Base-by-base conservation (phyloP, 192 early-diverging fungal genomes). In the Diversispora eburnea region DNA sequence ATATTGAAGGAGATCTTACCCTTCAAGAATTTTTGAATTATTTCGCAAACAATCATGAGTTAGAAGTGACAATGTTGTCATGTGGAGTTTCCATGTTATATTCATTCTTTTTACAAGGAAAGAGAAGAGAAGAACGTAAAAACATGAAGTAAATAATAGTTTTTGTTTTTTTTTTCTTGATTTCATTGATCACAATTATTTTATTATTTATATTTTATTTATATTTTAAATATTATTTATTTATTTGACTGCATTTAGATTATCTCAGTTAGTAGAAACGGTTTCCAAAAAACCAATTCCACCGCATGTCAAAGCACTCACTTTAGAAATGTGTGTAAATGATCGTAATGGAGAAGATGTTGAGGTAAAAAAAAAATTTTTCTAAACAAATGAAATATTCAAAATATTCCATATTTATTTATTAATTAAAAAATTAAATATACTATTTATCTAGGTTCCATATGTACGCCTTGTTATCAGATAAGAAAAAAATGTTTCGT, bases 31-130 rank as follows among this genome's bases (percentile, higher is more conserved):
- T 98, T 49, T 83, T 99, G 61, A 90, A 95, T 76, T 81, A 88
- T 70, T 97, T 99, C 79, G 76, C 90, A 82, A 77, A 83, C 0
- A 80, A 94, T 74, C 89, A 95, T 79, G 85, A 91, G 67, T 82
- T 99, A 51, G 94, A 96, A 57, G 87, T 98, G 67, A 92, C 89
- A 22, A 98, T 98, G 96, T 78, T 98, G 5, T 95, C 93, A 46
- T 90, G 87, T 12, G 95, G 94, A 10, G 93, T 93, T 10, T 91
- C 86, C 65, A 95, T 99, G 96, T 81, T 99, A 63, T 98, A 93
- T 77, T 87, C 94, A 5, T 89, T 89, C 75, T 97, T 98, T 65
- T 88, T 93, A 88, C 84, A 83, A 51, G 88, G 87, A 78, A 94
- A 94, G 85, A 96, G 95, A 91, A 77, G 80, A 10, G 90, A 93